Conservation (phyloP, 495 filamentous ascomycete genomes). For the Monascus purpureus region DNA sequence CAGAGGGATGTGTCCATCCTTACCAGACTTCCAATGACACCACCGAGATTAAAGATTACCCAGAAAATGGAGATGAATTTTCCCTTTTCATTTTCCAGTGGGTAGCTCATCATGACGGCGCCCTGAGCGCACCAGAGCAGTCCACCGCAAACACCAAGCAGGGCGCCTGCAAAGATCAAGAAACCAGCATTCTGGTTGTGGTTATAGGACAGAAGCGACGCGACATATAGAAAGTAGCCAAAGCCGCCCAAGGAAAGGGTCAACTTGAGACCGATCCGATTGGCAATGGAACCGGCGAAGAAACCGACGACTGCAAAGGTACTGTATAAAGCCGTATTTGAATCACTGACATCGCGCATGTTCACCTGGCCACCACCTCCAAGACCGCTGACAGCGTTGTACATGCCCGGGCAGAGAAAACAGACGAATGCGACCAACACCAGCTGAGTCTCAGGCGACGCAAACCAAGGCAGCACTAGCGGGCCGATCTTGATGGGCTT, state of each 20-base stretch:
- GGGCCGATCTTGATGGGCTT: slow-evolving; percentile 42
- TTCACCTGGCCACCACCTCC: slow-evolving; percentile 59
- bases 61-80: slow-evolving; percentile 85
- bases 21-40: slow-evolving; percentile 76
- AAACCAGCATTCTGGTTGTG: slow-evolving; percentile 53
- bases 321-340: slow-evolving; percentile 64
- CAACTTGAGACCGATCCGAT: slow-evolving; percentile 57
- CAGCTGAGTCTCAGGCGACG: slow-evolving; percentile 61
- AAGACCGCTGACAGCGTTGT: slow-evolving; percentile 63
- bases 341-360: slow-evolving; percentile 47
- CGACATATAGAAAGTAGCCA: slow-evolving; percentile 76
- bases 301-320: slow-evolving; percentile 81
- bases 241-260: slow-evolving; percentile 71
- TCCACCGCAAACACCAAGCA: slow-evolving; percentile 65
- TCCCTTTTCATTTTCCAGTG: slow-evolving; percentile 67
- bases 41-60: slow-evolving; percentile 91
- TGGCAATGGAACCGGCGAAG: slow-evolving; percentile 69
- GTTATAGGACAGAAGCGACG: slow-evolving; percentile 68
- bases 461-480: slow-evolving; percentile 51
- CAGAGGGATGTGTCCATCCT: slow-evolving; percentile 6
- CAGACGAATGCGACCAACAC: slow-evolving; percentile 70
- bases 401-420: slow-evolving; percentile 82
- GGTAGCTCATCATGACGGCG: slow-evolving; percentile 93
- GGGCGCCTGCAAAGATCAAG: slow-evolving; percentile 41
- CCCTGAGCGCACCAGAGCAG: slow-evolving; percentile 87